Evolutionary conservation across 768 basidiomycete genomes (phyloP), one percentile per base, ranked within the genome.

Genomic region (Lactifluus hygrophoroides): DNA sequence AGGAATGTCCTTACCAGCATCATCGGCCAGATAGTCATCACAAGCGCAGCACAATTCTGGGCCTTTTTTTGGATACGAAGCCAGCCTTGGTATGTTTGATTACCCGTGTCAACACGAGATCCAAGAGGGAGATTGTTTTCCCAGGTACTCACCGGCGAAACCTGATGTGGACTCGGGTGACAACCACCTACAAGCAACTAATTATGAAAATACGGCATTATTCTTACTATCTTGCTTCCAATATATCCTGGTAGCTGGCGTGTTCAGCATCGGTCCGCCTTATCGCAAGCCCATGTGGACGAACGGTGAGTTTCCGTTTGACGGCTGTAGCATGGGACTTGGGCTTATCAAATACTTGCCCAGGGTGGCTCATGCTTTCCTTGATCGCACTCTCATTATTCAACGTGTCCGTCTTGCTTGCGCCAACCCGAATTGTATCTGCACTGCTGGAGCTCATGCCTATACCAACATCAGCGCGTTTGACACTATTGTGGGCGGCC

Each of bases 211-310:
- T 69, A 85, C 96, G 5, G 83, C 81, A 28, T 72, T 99, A 56
- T 99, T 99, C 75, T 72, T 97, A 63, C 76, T 97, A 44, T 97
- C 96, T 10, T 96, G 93, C 61, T 98, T 98, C 83, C 96, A 99
- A 73, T 99, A 99, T 71, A 91, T 98, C 67, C 76, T 98, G 49
- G 90, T 96, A 8, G 96, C 95, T 13, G 95, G 87, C 0, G 93
- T 98, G 0, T 99, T 98, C 74, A 95, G 91, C 69, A 96, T 98
- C 64, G 96, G 96, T 0, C 94, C 94, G 3, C 96, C 96, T 4
- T 99, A 95, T 71, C 83, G 96, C 50, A 88, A 90, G 71, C 80
- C 93, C 25, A 90, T 98, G 80, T 93, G 88, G 83, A 90, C 94
- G 16, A 99, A 99, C 68, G 83, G 94, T 94, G 83, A 68, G 44